A percentile compares a stretch with the other conserved stretches of the same genome.
These are phyloP conservation scores for Backusella westeae DNA, from an alignment of 192 early-diverging fungal species.

Conservation along the genomic window DNA sequence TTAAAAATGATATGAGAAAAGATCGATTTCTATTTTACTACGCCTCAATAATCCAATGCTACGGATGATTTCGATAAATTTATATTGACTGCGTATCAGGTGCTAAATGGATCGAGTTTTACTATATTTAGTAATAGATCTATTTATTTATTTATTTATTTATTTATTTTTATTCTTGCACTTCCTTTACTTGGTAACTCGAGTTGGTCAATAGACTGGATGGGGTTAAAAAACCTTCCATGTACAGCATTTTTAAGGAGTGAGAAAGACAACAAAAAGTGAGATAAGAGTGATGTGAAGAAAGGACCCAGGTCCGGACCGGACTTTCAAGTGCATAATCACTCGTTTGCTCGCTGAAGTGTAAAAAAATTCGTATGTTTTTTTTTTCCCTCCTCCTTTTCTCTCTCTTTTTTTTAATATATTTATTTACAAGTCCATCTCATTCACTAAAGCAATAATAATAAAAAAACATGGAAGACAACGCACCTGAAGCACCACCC, in stretches of 20 bases:
- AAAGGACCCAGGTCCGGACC: background rate
- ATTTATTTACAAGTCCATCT: background rate
- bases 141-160: background rate
- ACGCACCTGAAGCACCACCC: slow-evolving; percentile 57
- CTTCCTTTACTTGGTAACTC: background rate
- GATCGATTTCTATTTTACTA: background rate
- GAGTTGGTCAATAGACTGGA: background rate
- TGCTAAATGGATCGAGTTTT: background rate
- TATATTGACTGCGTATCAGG: background rate
- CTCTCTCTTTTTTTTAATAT: background rate
- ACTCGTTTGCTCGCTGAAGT: background rate
- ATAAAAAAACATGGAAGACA: slow-evolving; percentile 58
- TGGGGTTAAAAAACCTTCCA: background rate
- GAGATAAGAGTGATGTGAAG: background rate
- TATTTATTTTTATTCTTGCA: background rate
- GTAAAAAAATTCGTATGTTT: background rate
- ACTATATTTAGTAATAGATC: background rate
- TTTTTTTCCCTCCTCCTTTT: slow-evolving; percentile 1
- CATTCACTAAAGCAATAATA: background rate
- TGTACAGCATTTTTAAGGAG: background rate
- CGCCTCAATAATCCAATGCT: background rate
- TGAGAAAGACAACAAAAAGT: background rate
- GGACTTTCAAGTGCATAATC: background rate
- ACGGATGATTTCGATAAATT: background rate
- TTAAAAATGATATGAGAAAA: too few species aligned